Conservation (phyloP, 495 filamentous ascomycete genomes). For the Talaromyces thailandensis region DNA sequence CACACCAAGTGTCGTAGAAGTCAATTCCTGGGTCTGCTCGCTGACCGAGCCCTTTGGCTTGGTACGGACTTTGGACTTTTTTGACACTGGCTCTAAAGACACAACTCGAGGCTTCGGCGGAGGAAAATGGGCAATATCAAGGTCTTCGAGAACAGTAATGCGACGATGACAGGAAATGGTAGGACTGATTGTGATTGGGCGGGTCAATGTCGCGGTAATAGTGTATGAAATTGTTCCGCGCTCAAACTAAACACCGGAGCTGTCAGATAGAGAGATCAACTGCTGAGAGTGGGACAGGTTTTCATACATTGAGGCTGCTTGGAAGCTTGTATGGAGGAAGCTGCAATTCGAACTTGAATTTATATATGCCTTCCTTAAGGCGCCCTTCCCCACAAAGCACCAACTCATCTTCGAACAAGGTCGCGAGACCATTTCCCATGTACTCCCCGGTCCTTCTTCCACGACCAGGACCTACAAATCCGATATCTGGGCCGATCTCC, state of each 20-base stretch:
- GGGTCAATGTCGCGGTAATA: constrained; percentile 80
- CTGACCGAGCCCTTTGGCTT: constrained; percentile 26
- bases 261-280: not conserved
- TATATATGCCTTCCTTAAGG: constrained; percentile 75
- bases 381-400: constrained; percentile 86
- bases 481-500: constrained; percentile 42
- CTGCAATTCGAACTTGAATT: constrained; percentile 85
- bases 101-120: constrained; percentile 62
- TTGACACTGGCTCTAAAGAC: constrained; percentile 66
- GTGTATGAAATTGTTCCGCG: constrained; percentile 87
- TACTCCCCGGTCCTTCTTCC: constrained; percentile 56
- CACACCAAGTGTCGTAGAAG: constrained; percentile 16
- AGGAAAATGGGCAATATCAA: constrained; percentile 50
- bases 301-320: constrained; percentile 85
- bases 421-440: constrained; percentile 72
- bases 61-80: constrained; percentile 39
- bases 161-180: constrained; percentile 71
- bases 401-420: constrained; percentile 83
- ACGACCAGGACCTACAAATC: constrained; percentile 42
- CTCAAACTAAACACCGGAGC: constrained; percentile 62
- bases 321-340: constrained; percentile 73
- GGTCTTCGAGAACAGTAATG: constrained; percentile 65
- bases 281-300: not conserved
- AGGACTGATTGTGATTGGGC: constrained; percentile 78
- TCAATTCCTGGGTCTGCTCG: constrained; percentile 26